These are phyloP conservation scores for Lecanicillium sp. DNA, from an alignment of 2,329 filamentous ascomycete species.

Conservation along the genomic window DNA sequence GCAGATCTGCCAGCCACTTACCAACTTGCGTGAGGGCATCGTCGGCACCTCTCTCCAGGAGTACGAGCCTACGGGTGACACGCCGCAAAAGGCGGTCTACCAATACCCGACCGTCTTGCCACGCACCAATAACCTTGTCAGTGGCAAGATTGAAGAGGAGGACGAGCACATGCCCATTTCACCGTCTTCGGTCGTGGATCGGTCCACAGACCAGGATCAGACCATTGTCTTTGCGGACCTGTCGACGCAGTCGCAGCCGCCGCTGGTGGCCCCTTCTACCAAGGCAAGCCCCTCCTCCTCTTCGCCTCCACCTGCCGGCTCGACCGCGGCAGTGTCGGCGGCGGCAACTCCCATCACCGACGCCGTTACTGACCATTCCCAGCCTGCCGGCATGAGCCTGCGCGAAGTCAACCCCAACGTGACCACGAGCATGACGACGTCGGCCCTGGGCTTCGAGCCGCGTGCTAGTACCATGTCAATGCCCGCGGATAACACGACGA, in stretches of 20 bases:
- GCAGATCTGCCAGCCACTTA: constrained; percentile 62
- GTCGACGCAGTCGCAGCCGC: constrained; percentile 14
- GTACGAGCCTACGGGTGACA: constrained; percentile 79
- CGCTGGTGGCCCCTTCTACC: neutral
- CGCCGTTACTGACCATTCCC: constrained; percentile 24
- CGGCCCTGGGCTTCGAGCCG: constrained; percentile 35
- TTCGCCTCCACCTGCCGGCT: constrained; percentile 18
- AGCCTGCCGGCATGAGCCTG: constrained; percentile 40
- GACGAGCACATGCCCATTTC: constrained; percentile 13
- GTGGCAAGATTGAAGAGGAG: constrained; percentile 31
- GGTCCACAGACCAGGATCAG: constrained; percentile 30
- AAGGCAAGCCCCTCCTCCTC: constrained; percentile 14
- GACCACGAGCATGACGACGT: constrained; percentile 34
- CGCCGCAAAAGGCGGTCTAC: constrained; percentile 76
- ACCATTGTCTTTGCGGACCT: constrained; percentile 39
- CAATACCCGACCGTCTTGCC: constrained; percentile 75
- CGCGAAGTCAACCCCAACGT: constrained; percentile 52
- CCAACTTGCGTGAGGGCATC: constrained; percentile 65
- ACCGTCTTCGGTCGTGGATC: constrained; percentile 15
- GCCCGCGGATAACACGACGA: constrained; percentile 33
- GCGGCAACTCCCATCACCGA: constrained; percentile 15
- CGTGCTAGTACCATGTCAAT: constrained; percentile 36
- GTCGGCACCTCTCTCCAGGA: constrained; percentile 61
- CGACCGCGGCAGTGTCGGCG: constrained; percentile 5
- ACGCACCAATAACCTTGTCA: constrained; percentile 55